phyloP scores from a whole-genome alignment of 148 eudicot species.

The Heliosperma pusillum region DNA sequence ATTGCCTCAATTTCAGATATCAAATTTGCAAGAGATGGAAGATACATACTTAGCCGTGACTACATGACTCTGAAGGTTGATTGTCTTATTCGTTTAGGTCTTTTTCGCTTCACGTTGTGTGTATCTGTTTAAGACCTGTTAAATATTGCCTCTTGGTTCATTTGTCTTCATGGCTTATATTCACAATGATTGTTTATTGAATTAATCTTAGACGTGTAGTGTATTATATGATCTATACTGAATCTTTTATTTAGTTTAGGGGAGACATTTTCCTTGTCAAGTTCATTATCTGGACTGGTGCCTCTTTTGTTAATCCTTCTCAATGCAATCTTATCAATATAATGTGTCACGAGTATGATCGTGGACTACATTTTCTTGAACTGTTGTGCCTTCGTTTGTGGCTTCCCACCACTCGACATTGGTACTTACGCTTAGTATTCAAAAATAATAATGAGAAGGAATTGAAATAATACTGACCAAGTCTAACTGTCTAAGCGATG shows the following conservation, averaged over 20 bases:
- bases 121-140: background rate
- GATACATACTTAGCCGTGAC: slow-evolving; percentile 72
- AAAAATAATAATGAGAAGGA: background rate
- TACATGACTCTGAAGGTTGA: slow-evolving; percentile 77
- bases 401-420: background rate
- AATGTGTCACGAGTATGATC: too few species aligned
- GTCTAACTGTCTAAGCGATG: too few species aligned
- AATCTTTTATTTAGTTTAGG: slow-evolving; percentile 1
- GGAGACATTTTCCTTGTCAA: background rate
- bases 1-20: slow-evolving; percentile 77
- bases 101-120: background rate
- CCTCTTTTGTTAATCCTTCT: background rate
- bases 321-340: background rate
- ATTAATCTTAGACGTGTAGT: background rate
- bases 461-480: too few species aligned
- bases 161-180: background rate
- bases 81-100: slow-evolving; percentile 3
- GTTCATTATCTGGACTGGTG: background rate
- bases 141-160: background rate
- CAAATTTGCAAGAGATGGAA: slow-evolving; percentile 70
- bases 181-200: background rate
- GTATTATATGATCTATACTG: background rate
- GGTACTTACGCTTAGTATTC: background rate
- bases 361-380: too few species aligned
- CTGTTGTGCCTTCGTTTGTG: background rate